These are phyloP conservation scores for Quercus gilva DNA, from an alignment of 306 rosid species.

Conservation along the genomic window DNA sequence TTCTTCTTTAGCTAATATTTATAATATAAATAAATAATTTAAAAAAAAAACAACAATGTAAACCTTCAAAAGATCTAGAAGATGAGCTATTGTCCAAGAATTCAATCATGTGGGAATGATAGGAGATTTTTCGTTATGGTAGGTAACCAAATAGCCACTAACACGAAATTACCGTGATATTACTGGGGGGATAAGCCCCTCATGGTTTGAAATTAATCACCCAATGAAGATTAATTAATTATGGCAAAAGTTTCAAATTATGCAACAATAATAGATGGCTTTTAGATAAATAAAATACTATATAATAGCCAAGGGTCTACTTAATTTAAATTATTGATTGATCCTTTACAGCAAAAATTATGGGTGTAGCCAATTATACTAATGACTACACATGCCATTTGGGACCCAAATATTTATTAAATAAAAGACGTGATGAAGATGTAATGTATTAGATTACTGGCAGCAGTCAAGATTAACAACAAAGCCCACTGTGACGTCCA, in stretches of 20 bases:
- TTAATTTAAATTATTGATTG: neutral
- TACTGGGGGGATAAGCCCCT: neutral
- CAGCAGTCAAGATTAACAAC: constrained; percentile 32
- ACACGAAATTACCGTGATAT: constrained; percentile 5
- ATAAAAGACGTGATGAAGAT: constrained; percentile 6
- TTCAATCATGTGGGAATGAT: constrained; percentile 17
- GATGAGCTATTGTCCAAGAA: neutral
- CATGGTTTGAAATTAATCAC: constrained; percentile 3
- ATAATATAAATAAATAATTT: neutral
- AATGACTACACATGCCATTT: constrained; percentile 27
- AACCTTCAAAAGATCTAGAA: neutral
- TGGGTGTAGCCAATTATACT: constrained; percentile 24
- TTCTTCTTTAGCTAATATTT: neutral
- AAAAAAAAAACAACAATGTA: neutral
- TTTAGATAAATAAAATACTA: neutral
- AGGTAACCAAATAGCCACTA: constrained; percentile 35
- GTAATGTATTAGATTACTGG: constrained; percentile 9
- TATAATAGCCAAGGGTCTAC: neutral
- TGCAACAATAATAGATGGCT: constrained; percentile 6
- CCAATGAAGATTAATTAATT: constrained; percentile 1
- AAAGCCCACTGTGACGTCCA: constrained; percentile 51
- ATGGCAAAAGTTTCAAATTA: constrained; percentile 6
- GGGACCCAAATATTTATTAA: neutral
- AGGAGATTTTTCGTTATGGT: constrained; percentile 27
- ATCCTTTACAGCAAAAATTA: neutral